Base-by-base conservation (phyloP, 495 filamentous ascomycete species). In the Penicillium simplicissimum region DNA sequence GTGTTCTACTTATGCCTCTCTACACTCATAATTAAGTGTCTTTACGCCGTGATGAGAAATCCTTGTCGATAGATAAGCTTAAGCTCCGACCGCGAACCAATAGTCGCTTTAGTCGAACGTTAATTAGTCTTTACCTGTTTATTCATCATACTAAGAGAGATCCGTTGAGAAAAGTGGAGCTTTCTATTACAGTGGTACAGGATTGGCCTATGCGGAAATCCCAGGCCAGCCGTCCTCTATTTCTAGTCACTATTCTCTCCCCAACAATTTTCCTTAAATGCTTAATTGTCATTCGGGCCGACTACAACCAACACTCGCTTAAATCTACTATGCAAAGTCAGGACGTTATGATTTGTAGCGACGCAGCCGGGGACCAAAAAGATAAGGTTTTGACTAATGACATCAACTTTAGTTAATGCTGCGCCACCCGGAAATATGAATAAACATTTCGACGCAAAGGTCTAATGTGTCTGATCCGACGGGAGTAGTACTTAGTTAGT, bases 321-420 rank as follows among this genome's bases (percentile, higher is more conserved):
- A 54, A 52, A 60, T 60, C 58, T 60, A 28, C 58, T 40, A 54
- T 60, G 48, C 47, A 60, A 60, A 60, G 47, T 60, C 58, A 60
- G 58, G 58, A 60, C 48, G 48, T 60, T 60, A 53, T 60, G 58
- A 60, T 49, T 60, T 25, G 58, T 61, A 45, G 52, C 40, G 52
- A 61, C 40, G 59, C 59, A 56, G 9, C 52, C 35, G 34, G 34
- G 52, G 28, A 53, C 31, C 49, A 15, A 53, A 53, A 55, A 55
- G 17, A 55, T 40, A 55, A 55, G 35, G 52, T 21, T 55, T 55
- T 55, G 33, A 40, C 52, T 55, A 37, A 55, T 38, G 52, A 55
- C 52, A 55, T 55, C 33, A 37, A 55, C 52, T 10, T 15, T 25
- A 52, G 48, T 38, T 38, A 38, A 55, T 38, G 34, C 5, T 55